Evolutionary conservation across 2,329 filamentous ascomycete genomes (phyloP), one percentile per base, ranked within the genome.

Genomic region (Pseudocercospora crystallina): DNA sequence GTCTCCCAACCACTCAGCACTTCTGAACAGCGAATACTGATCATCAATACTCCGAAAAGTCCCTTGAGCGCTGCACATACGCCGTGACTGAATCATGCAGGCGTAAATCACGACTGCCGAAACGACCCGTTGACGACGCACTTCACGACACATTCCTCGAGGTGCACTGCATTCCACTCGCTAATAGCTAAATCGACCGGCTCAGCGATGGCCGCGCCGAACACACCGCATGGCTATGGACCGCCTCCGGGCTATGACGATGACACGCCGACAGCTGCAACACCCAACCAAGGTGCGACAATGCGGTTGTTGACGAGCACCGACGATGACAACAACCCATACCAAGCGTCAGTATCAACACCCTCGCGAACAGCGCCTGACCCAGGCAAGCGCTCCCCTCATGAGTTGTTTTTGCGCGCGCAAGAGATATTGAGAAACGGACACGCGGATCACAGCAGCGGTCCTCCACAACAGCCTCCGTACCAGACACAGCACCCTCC

Each of bases 231-330:
- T 41, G 59, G 59, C 63, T 66, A 65, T 49, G 65, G 60, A 11
- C 64, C 64, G 13, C 74, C 74, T 41, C 74, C 75, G 54, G 67
- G 71, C 60, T 78, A 77, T 59, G 71, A 73, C 54, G 72, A 76
- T 38, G 60, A 61, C 20, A 59, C 58, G 3, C 51, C 51, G 32
- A 53, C 38, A n/a, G 43, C 49, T 26, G 45, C 45, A 17, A 62
- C 65, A 13, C 64, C 66, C 30, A 65, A 62, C 31, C 60, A 65
- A 41, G 71, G 71, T 49, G 69, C 74, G 48, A 75, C 73, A 39
- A 77, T 79, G 75, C 73, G 76, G 52, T 67, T 78, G 63, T 69
- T 79, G 68, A 76, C 75, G 57, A 71, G 72, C 56, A 66, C 63
- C 35, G 73, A 77, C 46, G 71, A 75, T 41, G 64, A 62, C 56